These are phyloP conservation scores for Thelephora terrestris DNA, from an alignment of 1,284 basidiomycete species.

Conservation along the genomic window DNA sequence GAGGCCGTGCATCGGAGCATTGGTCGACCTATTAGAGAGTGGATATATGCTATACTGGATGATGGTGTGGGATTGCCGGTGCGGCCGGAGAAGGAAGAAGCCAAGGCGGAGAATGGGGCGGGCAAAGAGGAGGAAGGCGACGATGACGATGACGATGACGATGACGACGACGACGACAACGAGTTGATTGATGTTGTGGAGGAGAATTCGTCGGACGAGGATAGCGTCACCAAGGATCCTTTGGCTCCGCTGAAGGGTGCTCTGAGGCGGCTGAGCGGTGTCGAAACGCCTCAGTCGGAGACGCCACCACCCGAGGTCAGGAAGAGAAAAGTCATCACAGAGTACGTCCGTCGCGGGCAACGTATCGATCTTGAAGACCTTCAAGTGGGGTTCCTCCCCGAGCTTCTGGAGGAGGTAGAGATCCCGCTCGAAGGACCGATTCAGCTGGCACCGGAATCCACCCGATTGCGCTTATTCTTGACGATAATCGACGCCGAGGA, in stretches of 20 bases:
- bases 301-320: conserved; percentile 24
- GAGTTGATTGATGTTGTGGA: conserved; percentile 56
- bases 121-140: conserved; percentile 10
- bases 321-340: conserved; percentile 36
- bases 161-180: conserved; percentile 36
- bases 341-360: conserved; percentile 66
- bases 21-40: conserved; percentile 50
- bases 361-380: conserved; percentile 53
- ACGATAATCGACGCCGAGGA: conserved; percentile 10
- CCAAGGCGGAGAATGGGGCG: conserved; percentile 9
- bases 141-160: conserved; percentile 18
- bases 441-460: conserved; percentile 37
- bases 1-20: conserved; percentile 54
- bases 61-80: conserved; percentile 50
- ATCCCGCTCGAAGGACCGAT: conserved; percentile 13
- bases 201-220: conserved; percentile 23
- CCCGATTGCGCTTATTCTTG: conserved; percentile 50
- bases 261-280: conserved; percentile 41
- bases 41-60: conserved; percentile 61
- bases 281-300: conserved; percentile 20
- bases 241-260: conserved; percentile 63
- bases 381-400: conserved; percentile 34
- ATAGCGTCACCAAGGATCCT: conserved; percentile 33
- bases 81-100: conserved; percentile 15
- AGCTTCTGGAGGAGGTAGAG: conserved; percentile 32